Conservation (phyloP, 257 asterid genomes). For the Scutellaria baicalensis region DNA sequence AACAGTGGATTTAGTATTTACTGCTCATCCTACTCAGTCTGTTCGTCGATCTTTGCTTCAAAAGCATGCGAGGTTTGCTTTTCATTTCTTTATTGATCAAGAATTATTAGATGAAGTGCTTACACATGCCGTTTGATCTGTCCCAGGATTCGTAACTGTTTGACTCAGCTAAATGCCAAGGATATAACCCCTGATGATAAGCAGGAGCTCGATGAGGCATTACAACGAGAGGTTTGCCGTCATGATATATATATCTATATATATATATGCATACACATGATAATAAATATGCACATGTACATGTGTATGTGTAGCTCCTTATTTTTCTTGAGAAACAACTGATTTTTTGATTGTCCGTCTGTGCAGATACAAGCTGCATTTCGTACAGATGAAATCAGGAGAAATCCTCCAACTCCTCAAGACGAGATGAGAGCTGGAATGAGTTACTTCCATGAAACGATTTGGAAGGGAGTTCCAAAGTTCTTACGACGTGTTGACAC, state of each 20-base stretch:
- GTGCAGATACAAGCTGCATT: constrained; percentile 86
- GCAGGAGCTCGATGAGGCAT: constrained; percentile 85
- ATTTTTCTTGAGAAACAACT: background rate
- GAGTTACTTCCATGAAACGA: constrained; percentile 90
- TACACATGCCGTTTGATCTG: background rate
- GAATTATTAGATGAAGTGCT: background rate
- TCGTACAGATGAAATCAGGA: constrained; percentile 87
- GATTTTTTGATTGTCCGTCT: background rate
- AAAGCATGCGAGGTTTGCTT: constrained; percentile 65
- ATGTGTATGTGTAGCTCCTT: too few relatives aligned
- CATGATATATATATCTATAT: too few relatives aligned
- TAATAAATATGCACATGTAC: too few relatives aligned
- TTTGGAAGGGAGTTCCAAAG: constrained; percentile 90
- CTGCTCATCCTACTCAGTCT: constrained; percentile 89
- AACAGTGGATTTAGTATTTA: constrained; percentile 72
- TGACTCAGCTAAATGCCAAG: constrained; percentile 64
- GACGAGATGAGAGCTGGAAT: constrained; percentile 95
- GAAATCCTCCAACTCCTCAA: constrained; percentile 89
- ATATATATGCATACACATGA: too few relatives aligned
- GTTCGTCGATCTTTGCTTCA: constrained; percentile 93
- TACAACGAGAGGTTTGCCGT: constrained; percentile 71
- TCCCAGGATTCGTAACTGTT: constrained; percentile 60
- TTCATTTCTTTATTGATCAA: background rate
- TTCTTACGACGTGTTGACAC: constrained; percentile 83
- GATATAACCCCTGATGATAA: constrained; percentile 83